These are phyloP conservation scores for Diaporthe vaccinii DNA, from an alignment of 2,329 filamentous ascomycete species.

Conservation along the genomic window DNA sequence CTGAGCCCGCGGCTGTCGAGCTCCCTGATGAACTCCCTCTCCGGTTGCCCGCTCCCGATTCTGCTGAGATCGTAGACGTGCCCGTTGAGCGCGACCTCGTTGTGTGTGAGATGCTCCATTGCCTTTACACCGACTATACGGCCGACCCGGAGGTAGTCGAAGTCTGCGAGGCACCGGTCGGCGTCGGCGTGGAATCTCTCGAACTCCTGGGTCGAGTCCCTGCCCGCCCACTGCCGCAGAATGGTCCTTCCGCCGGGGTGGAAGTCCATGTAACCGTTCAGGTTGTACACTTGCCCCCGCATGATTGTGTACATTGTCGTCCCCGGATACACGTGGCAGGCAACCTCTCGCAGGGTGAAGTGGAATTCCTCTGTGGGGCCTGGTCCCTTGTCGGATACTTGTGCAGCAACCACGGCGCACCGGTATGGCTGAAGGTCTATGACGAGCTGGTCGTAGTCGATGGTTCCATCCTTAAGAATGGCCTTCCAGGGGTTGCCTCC, in stretches of 20 bases:
- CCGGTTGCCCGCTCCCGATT: neutral
- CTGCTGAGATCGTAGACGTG: conserved; percentile 2
- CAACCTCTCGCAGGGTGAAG: conserved; percentile 15
- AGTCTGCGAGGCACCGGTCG: conserved; percentile 13
- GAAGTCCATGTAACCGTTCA: conserved; percentile 17
- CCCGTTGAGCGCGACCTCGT: conserved; percentile 13
- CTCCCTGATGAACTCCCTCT: neutral
- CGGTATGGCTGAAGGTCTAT: conserved; percentile 7
- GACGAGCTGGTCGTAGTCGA: conserved; percentile 6
- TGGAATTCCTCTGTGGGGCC: neutral
- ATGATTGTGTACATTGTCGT: conserved; percentile 31
- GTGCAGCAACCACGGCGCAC: conserved; percentile 20
- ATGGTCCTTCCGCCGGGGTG: conserved; percentile 22
- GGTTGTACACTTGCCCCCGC: conserved; percentile 23
- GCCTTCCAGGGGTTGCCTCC: conserved; percentile 7
- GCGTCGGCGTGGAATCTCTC: conserved; percentile 3
- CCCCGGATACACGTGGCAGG: conserved; percentile 23
- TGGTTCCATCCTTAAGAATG: neutral
- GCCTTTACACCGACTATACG: conserved; percentile 13
- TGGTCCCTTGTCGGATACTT: neutral
- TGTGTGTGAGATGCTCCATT: neutral
- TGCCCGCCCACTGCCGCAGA: conserved; percentile 21
- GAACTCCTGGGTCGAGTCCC: neutral
- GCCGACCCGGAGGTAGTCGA: conserved; percentile 30
- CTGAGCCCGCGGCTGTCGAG: neutral